Evolutionary conservation across 2,329 filamentous ascomycete genomes (phyloP), one percentile per base, ranked within the genome.

Genomic region (Trichoderma sp.): DNA sequence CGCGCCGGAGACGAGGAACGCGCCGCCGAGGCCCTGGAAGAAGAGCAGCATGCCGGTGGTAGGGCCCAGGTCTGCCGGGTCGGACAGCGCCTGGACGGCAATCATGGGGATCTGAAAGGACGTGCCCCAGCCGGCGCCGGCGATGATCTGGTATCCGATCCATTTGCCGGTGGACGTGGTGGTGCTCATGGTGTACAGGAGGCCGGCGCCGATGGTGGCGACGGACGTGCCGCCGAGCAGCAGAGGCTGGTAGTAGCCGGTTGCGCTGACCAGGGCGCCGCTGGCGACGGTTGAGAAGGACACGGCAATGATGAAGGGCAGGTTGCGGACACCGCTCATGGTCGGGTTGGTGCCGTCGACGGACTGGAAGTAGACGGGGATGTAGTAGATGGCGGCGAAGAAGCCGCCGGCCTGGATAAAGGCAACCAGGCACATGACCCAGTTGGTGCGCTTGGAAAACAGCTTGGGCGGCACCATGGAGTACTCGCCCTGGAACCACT

Each of bases 131-230:
- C 83, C 85, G 6, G 81, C 75, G n/a, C 85, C 85, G 32, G 78
- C 79, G 2, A 87, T 68, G 16, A 86, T 79, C 75, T 87, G 84
- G 72, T 84, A 87, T 6, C 84, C 85, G 52, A 87, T 84, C 84
- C 84, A 86, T 51, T 79, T 77, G 14, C 76, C 81, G 1, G 79
- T 78, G 4, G 77, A 71, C 4, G 82, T 81, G 60, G 78, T 70
- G 10, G 80, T 72, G 8, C 80, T 76, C 4, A 85, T 76, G 6
- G 77, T 79, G 69, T 83, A 84, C 28, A 84, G 70, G 2, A 84
- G 75, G 13, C 82, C 83, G 21, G 79, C 74, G 4, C 81, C 82
- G 18, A 84, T 71, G 4, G 80, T 80, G n/a, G 81, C 78, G 69
- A 86, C 70, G 1, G 75, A 79, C 1, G 76, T 77, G 5, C 84